Conservation (phyloP, 441 rosid genomes). For the Daphne laureola region DNA sequence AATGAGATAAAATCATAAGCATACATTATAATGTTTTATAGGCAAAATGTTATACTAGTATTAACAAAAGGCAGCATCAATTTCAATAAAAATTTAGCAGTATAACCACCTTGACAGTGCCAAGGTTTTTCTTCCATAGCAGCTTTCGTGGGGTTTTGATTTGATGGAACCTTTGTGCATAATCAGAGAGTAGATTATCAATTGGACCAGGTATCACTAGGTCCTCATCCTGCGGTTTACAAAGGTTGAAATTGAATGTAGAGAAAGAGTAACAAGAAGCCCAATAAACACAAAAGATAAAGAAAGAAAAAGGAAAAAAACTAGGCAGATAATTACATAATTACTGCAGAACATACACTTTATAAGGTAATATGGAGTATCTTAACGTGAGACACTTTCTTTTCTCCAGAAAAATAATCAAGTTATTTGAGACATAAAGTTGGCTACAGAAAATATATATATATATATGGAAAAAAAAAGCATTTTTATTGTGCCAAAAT, state of each 20-base stretch:
- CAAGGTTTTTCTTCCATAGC: slow-evolving; percentile 96
- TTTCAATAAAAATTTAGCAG: not conserved
- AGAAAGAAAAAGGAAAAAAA: not conserved
- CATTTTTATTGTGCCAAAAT: no score
- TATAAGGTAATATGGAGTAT: no score
- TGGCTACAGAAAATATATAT: no score
- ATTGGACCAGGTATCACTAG: slow-evolving; percentile 63
- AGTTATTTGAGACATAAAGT: no score
- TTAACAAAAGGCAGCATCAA: not conserved
- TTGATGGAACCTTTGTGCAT: slow-evolving; percentile 71
- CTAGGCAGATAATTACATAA: not conserved
- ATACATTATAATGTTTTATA: not conserved
- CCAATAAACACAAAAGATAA: no score
- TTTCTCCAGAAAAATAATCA: no score
- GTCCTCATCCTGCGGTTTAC: slow-evolving; percentile 70
- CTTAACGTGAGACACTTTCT: no score
- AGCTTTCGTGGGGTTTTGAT: slow-evolving; percentile 95
- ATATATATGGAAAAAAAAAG: no score
- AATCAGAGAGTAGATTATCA: slow-evolving; percentile 71
- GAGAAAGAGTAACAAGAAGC: slow-evolving; percentile 1
- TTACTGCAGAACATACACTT: no score
- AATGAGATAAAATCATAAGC: not conserved
- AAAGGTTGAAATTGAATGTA: slow-evolving; percentile 15
- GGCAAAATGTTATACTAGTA: not conserved
- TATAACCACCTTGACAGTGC: slow-evolving; percentile 70